These are phyloP conservation scores for Coriaria nepalensis DNA, from an alignment of 306 rosid species.

Conservation along the genomic window DNA sequence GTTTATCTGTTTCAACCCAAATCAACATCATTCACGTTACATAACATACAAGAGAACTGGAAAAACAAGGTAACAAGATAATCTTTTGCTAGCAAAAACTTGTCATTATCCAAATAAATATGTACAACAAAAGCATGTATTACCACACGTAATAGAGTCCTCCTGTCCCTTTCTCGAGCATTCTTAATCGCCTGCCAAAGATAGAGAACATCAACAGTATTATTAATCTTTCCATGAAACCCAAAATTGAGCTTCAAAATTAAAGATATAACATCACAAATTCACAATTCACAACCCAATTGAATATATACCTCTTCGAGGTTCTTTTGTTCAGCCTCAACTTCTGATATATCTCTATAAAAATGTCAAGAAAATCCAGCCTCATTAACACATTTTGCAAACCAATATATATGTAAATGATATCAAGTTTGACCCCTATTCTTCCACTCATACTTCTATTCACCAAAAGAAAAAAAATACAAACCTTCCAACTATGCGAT, in stretches of 20 bases:
- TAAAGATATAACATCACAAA: neutral
- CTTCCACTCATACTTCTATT: too few species aligned
- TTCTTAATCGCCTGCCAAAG: constrained; percentile 53
- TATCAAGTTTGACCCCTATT: too few species aligned
- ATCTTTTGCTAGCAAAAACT: neutral
- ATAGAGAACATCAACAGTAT: constrained; percentile 8
- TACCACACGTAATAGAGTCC: constrained; percentile 70
- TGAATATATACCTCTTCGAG: constrained; percentile 56
- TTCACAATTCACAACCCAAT: neutral
- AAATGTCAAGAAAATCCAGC: constrained; percentile 4
- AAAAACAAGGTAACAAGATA: neutral
- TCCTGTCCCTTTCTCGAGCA: constrained; percentile 73
- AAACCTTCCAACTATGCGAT: constrained; percentile 65
- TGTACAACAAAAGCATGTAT: constrained; percentile 5
- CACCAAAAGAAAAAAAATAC: neutral
- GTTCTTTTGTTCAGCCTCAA: constrained; percentile 78
- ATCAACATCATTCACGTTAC: neutral
- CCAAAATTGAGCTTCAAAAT: constrained; percentile 3
- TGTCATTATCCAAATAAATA: neutral
- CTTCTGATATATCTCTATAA: constrained; percentile 58
- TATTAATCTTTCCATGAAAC: constrained; percentile 12
- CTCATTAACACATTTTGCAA: neutral
- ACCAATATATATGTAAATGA: neutral
- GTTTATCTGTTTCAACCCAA: constrained; percentile 41
- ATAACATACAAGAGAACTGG: neutral